phyloP scores from a whole-genome alignment of 2,329 filamentous ascomycete genomes.

The Talaromyces rugulosus region DNA sequence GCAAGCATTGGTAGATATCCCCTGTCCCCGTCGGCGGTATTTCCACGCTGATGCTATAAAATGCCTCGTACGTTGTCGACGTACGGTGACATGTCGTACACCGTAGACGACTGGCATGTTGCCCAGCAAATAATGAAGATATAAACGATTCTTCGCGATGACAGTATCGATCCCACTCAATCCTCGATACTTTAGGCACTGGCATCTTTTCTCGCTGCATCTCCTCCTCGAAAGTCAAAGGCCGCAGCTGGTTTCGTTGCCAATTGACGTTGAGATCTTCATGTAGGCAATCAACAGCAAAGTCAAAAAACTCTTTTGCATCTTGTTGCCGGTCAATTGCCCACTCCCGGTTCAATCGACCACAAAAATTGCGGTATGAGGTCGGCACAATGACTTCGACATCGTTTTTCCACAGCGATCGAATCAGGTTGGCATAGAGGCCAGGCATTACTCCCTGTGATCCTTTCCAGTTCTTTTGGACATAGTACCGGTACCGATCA shows the following conservation, averaged over 20 bases:
- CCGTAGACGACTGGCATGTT: constrained; percentile 58
- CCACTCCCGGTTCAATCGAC: constrained; percentile 62
- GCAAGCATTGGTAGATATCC: constrained; percentile 65
- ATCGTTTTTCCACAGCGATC: constrained; percentile 60
- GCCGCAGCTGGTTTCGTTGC: constrained; percentile 54
- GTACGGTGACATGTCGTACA: constrained; percentile 60
- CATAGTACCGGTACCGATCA: constrained; percentile 57
- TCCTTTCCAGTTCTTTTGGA: constrained; percentile 62
- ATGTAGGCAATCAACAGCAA: constrained; percentile 74
- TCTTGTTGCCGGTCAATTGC: constrained; percentile 80
- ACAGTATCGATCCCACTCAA: constrained; percentile 70
- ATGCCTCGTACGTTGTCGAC: constrained; percentile 64
- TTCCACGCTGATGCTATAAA: constrained; percentile 67
- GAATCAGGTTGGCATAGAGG: constrained; percentile 57
- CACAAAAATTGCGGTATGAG: constrained; percentile 63
- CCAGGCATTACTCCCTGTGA: constrained; percentile 61
- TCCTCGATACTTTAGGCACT: constrained; percentile 61
- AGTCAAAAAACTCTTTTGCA: constrained; percentile 82
- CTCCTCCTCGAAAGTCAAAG: constrained; percentile 58
- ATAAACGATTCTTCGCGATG: constrained; percentile 71
- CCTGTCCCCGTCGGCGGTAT: constrained; percentile 59
- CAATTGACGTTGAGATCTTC: constrained; percentile 77
- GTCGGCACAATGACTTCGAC: constrained; percentile 51
- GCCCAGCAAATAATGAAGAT: constrained; percentile 72
- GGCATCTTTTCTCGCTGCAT: constrained; percentile 57